Evolutionary conservation across 768 basidiomycete genomes (phyloP).

Genomic region (Serendipita sp.): DNA sequence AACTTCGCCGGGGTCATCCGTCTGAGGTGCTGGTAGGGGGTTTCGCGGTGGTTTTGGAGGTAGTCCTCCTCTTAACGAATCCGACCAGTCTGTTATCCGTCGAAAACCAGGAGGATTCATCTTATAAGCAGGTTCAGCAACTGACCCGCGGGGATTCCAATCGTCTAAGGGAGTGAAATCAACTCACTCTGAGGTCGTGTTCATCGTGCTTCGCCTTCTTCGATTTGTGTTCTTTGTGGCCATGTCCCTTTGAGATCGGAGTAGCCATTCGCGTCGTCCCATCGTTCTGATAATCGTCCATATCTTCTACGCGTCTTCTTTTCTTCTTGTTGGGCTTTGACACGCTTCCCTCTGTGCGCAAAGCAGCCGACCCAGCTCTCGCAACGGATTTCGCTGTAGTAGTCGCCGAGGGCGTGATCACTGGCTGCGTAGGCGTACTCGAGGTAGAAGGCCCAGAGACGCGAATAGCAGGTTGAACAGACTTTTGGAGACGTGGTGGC

Average conservation of each 20-base stretch:
- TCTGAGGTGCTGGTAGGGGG: constrained; percentile 53
- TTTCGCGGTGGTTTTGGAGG: constrained; percentile 46
- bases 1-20: constrained; percentile 69
- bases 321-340: constrained; percentile 5
- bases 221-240: constrained; percentile 2
- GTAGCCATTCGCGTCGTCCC: background rate
- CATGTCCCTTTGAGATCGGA: background rate
- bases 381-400: background rate
- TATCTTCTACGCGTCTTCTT: background rate
- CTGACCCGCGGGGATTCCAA: background rate
- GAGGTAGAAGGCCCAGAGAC: background rate
- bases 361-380: constrained; percentile 1
- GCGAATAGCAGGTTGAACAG: background rate
- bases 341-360: background rate
- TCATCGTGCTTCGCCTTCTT: constrained; percentile 6
- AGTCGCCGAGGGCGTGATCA: background rate
- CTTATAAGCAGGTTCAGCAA: background rate
- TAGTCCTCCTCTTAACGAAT: constrained; percentile 17
- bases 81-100: background rate
- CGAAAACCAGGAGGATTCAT: background rate
- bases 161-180: background rate
- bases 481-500: background rate
- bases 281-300: background rate
- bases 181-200: background rate
- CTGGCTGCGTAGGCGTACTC: background rate